Evolutionary conservation across 2,329 filamentous ascomycete genomes (phyloP), one percentile per base, ranked within the genome.

Genomic region (Cordyceps cicadae): DNA sequence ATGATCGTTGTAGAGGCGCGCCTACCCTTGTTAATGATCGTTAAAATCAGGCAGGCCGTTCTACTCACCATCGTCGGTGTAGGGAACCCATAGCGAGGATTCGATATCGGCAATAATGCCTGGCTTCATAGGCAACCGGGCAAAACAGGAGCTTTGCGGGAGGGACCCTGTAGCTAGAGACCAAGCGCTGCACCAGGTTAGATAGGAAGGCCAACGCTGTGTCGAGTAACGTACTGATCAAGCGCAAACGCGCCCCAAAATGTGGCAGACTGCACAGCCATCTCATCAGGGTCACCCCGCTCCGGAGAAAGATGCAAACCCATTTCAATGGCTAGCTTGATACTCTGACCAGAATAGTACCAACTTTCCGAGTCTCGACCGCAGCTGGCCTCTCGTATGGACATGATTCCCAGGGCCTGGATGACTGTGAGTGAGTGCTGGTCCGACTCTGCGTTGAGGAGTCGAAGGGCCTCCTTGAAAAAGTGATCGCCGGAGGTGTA

Each of bases 401-500:
- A 87, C 87, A 92, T 89, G 66, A 92, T 82, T 6, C 87, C 87
- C 19, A 92, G 75, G 1, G 88, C 88, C 73, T 92, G 88, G 50
- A 89, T 86, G 5, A 86, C 90, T 2, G 87, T 89, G 34, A 91
- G 73, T 7, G 72, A 81, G 63, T 88, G 82, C 57, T 84, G 82
- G 62, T 88, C 76, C 2, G 75, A 70, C 64, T 85, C 81, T 59
- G 81, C 75, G 60, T 81, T 76, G 34, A 89, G 77, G 0, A 90
- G 75, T 11, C 85, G 77, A 63, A 82, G 79, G 8, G 84, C 81
- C 70, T 92, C 88, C 57, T 83, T 82, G 71, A 90, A 91, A 72
- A 90, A 92, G 68, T 89, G 83, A 63, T 90, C 85, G 5, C 88
- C 88, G 0, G 87, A 86, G 0, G 86, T 85, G 61, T 81, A 81